These are phyloP conservation scores for Chaetoceros muelleri DNA, from an alignment of 108 stramenopile species.

Conservation along the genomic window DNA sequence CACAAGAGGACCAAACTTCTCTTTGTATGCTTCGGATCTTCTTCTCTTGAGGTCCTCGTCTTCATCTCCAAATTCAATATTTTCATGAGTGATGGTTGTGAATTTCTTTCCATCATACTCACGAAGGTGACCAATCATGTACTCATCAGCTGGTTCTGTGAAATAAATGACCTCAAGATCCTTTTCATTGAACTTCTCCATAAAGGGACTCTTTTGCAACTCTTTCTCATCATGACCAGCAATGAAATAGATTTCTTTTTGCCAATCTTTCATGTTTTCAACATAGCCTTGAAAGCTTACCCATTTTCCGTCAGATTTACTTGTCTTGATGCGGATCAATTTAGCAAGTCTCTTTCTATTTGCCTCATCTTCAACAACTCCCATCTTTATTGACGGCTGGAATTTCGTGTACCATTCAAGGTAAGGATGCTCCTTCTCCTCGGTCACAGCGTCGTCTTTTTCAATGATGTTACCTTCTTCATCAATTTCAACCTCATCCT, in stretches of 20 bases:
- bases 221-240: slow-evolving; percentile 82
- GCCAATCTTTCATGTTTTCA: slow-evolving; percentile 95
- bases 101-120: slow-evolving; percentile 85
- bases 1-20: slow-evolving; percentile 92
- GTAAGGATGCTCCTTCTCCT: slow-evolving; percentile 61
- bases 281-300: slow-evolving; percentile 87
- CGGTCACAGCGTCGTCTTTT: slow-evolving; percentile 37
- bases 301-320: slow-evolving; percentile 61
- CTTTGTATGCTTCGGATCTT: slow-evolving; percentile 88
- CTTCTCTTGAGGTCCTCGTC: slow-evolving; percentile 86
- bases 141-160: slow-evolving; percentile 96
- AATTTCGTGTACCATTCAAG: slow-evolving; percentile 94
- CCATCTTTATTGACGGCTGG: slow-evolving; percentile 90
- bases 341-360: slow-evolving; percentile 90
- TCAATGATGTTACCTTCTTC: slow-evolving; percentile 43
- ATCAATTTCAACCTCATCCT: slow-evolving; percentile 49
- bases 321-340: slow-evolving; percentile 91
- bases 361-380: slow-evolving; percentile 93
- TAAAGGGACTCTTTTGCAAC: slow-evolving; percentile 83
- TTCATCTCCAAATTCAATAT: slow-evolving; percentile 95
- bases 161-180: slow-evolving; percentile 94
- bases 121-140: slow-evolving; percentile 63
- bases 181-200: slow-evolving; percentile 85
- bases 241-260: slow-evolving; percentile 94
- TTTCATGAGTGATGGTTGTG: slow-evolving; percentile 88